Evolutionary conservation across 345 rosid species (phyloP), one percentile per base, ranked within the genome.

Genomic region (Bruguiera sexangula): DNA sequence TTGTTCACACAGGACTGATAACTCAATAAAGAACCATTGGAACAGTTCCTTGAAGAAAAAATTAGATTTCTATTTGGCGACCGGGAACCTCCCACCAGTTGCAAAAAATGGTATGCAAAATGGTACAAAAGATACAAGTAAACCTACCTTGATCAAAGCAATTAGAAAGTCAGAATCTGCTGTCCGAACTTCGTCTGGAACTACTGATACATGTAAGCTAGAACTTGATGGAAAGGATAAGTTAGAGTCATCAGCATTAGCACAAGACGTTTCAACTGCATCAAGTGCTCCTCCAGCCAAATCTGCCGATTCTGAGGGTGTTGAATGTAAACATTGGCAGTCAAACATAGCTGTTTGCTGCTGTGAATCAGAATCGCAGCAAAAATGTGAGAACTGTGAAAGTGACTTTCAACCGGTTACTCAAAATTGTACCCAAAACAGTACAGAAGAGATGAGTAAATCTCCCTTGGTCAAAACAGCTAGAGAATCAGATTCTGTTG

Each of bases 21-120:
- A 96, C 68, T 80, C 99, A 51, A 96, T 90, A 67, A 96, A 96
- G 83, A 96, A 96, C 67, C 98, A 96, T 64, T 96, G 99, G 99
- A 96, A 96, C 71, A 92, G 98, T 80, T 92, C 98, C 66, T 63
- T 96, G 88, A 96, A 92, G 89, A 92, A 88, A 83, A 96, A 96
- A 69, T 66, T 89, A 66, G 96, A 92, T 56, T 85, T 86, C 79
- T 90, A 82, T 81, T 73, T 82, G 74, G 82, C 83, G 56, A 87
- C 89, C 16, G 98, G 96, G 73, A 69, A 82, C 54, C 93, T 90
- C 69, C 96, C 98, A 66, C 84, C 87, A 15, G 79, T 66, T 70
- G 52, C 80, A 43, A 96, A 82, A 78, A 81, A 62, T 55, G 81
- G 77, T 54, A 59, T 79, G 55, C 91, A 70, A 69, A 85, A 78